These are phyloP conservation scores for Asterella californica DNA, from an alignment of 225 moss, liverwort and hornwort species.

Conservation along the genomic window DNA sequence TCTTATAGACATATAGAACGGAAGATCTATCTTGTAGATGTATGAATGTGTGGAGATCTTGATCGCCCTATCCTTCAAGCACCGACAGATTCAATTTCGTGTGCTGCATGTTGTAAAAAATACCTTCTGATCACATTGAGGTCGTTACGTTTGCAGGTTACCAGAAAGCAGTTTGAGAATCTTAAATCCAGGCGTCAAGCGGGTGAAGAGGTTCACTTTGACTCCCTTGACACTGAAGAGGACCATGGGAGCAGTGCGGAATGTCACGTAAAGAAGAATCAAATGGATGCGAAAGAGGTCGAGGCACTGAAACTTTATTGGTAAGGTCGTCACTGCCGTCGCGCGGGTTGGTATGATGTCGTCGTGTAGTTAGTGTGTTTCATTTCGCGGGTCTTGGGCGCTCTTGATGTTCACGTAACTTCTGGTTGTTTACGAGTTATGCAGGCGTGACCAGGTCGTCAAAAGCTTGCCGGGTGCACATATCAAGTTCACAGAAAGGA, in stretches of 20 bases:
- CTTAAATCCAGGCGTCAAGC: slow-evolving; percentile 33
- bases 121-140: neutral
- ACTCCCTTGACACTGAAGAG: slow-evolving; percentile 19
- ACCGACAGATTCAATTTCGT: neutral
- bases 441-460: no score
- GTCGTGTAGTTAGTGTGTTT: no score
- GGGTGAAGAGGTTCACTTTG: slow-evolving; percentile 40
- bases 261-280: slow-evolving; percentile 1
- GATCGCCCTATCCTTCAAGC: neutral
- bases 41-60: neutral
- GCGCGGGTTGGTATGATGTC: no score
- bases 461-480: no score
- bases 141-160: slow-evolving; percentile 21
- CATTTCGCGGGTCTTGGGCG: no score
- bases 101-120: neutral
- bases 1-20: neutral
- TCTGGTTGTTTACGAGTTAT: no score
- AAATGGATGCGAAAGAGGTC: slow-evolving; percentile 1
- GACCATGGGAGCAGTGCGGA: neutral
- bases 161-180: slow-evolving; percentile 25
- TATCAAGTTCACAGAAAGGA: no score
- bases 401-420: no score
- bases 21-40: neutral
- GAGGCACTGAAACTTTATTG: slow-evolving; percentile 20
- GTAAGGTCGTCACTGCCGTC: slow-evolving; percentile 2